Evolutionary conservation across 192 early-diverging fungal species (phyloP), one percentile per base, ranked within the genome.

Genomic region (Entophlyctis luteolus): DNA sequence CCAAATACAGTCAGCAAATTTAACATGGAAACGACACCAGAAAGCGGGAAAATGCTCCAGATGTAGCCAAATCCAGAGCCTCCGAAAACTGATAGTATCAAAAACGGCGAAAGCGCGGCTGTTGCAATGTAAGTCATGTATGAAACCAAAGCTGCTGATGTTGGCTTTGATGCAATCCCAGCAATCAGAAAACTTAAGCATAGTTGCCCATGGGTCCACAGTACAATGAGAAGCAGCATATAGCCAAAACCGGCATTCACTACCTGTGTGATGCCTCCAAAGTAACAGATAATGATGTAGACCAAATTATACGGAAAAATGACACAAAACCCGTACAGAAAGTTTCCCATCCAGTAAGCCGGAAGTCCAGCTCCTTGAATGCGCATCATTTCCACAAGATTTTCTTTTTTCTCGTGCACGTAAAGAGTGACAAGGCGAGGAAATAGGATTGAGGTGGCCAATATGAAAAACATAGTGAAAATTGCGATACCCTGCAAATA

Each of bases 321-420:
- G 14, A 32, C 35, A 28, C 8, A 16, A 32, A 72, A 72, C 23
- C 33, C 71, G 48, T 72, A 73, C 6, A 73, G 8, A 49, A 71
- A 73, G 35, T 72, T 59, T 32, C 66, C 65, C 8, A 52, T 31
- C 72, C 72, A 73, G 58, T 73, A 73, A 2, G 35, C 12, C 31
- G 47, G 48, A 4, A 71, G 72, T 4, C 22, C 20, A 1, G 59
- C 39, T 16, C 72, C 72, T 63, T 73, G 72, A 28, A 67, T 73
- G 16, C 72, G 56, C 59, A 73, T 68, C 72, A 73, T 73, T 59
- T 73, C 72, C 28, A 65, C 59, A 18, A 70, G 53, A 32, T 70
- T 70, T 47, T 73, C 59, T n/a, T 29, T 12, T 49, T 71, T 73
- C 42, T 73, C 72, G 10, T 39, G 58, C 20, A 72, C 68, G 16